These are phyloP conservation scores for Uronychia setigera DNA, from an alignment of 73 alveolate genomes.

Conservation along the genomic window DNA sequence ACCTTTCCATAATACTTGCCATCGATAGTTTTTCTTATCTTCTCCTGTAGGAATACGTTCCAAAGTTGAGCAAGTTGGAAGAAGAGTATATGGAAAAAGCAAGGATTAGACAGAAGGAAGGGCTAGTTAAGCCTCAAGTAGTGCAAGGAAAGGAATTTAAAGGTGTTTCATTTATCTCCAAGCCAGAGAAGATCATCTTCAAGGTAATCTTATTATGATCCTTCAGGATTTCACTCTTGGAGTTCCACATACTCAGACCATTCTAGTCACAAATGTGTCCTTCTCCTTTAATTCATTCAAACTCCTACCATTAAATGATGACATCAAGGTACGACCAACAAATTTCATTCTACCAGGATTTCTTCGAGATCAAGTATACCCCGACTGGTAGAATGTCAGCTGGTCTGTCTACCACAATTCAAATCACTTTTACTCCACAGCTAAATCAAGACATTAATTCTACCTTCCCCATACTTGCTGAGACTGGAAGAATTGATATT, in stretches of 20 bases:
- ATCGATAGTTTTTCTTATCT: neutral
- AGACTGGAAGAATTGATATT: constrained; percentile 93
- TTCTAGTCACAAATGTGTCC: constrained; percentile 92
- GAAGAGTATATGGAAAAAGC: constrained; percentile 86
- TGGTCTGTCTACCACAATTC: constrained; percentile 96
- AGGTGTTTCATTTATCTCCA: constrained; percentile 95
- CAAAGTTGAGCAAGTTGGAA: constrained; percentile 70
- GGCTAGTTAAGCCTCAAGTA: constrained; percentile 86
- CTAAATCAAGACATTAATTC: constrained; percentile 91
- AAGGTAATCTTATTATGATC: constrained; percentile 52
- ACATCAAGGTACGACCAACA: constrained; percentile 52
- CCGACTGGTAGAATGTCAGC: constrained; percentile 98
- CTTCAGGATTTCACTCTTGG: constrained; percentile 92
- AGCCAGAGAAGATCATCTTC: constrained; percentile 93
- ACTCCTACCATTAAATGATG: constrained; percentile 81
- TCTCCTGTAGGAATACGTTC: constrained; percentile 33
- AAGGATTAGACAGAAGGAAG: constrained; percentile 81
- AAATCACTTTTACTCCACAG: constrained; percentile 93
- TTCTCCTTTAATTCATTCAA: constrained; percentile 94
- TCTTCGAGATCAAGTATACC: constrained; percentile 90
- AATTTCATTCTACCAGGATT: constrained; percentile 55
- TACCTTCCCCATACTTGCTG: constrained; percentile 88
- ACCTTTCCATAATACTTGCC: too few relatives aligned
- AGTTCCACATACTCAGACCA: constrained; percentile 84
- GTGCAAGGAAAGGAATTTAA: constrained; percentile 92